These are phyloP conservation scores for Ogataea saltuana DNA, from an alignment of 805 yeast species.

Conservation along the genomic window DNA sequence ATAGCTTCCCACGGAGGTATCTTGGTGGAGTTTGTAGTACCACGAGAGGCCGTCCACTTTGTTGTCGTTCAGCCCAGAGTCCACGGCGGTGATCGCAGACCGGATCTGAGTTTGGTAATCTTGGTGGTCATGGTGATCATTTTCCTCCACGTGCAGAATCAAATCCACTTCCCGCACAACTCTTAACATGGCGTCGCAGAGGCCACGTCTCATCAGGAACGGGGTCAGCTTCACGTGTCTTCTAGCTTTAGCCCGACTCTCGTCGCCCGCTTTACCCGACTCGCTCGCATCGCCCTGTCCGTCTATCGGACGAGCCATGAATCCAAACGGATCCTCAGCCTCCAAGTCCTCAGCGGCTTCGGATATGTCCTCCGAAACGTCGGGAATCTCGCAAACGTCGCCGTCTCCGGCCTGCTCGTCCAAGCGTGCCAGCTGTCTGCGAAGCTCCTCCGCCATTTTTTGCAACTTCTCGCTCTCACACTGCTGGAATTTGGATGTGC, in stretches of 20 bases:
- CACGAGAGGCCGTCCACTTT: constrained; percentile 47
- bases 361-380: constrained; percentile 4
- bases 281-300: too few species aligned
- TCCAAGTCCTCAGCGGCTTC: neutral
- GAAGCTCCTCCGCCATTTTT: constrained; percentile 9
- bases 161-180: constrained; percentile 50
- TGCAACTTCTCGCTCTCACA: constrained; percentile 13
- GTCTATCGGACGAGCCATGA: too few species aligned
- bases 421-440: constrained; percentile 9
- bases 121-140: constrained; percentile 23
- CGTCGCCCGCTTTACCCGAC: constrained; percentile 16
- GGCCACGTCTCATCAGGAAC: constrained; percentile 44
- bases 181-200: constrained; percentile 48
- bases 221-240: constrained; percentile 37
- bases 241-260: constrained; percentile 16
- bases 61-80: constrained; percentile 38
- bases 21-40: constrained; percentile 50
- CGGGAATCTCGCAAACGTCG: neutral
- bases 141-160: constrained; percentile 35
- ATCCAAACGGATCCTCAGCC: neutral
- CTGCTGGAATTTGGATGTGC: constrained; percentile 32
- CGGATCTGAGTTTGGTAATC: neutral
- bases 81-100: constrained; percentile 32
- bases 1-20: constrained; percentile 14
- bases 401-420: constrained; percentile 3